phyloP scores from a whole-genome alignment of 768 basidiomycete genomes.

The Thelephora ganbajun region DNA sequence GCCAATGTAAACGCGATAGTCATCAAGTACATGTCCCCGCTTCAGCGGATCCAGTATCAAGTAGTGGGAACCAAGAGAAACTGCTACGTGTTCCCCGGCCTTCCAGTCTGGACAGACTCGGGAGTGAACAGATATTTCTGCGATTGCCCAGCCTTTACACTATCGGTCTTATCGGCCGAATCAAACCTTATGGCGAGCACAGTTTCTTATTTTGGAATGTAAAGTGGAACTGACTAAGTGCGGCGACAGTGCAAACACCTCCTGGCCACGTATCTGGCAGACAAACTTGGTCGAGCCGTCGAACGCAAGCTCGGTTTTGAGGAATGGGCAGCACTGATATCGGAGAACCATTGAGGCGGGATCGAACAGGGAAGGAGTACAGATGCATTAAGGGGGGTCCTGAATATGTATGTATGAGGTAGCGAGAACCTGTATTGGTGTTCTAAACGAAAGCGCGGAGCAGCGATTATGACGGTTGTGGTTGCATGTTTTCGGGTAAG shows the following conservation, averaged over 20 bases:
- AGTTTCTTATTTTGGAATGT: background rate
- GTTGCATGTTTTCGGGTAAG: slow-evolving; percentile 41
- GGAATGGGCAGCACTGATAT: slow-evolving; percentile 32
- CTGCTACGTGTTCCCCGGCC: slow-evolving; percentile 40
- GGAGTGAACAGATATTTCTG: slow-evolving; percentile 29
- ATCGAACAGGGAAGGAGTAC: background rate
- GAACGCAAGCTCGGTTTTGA: slow-evolving; percentile 32
- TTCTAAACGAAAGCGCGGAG: background rate
- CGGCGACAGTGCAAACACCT: slow-evolving; percentile 62
- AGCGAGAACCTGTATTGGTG: background rate
- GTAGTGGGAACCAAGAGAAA: slow-evolving; percentile 53
- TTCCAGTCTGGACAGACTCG: slow-evolving; percentile 25
- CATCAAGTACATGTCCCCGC: slow-evolving; percentile 40
- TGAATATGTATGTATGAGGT: background rate
- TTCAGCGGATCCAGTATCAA: slow-evolving; percentile 48
- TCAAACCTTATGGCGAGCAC: slow-evolving; percentile 48
- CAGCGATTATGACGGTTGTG: slow-evolving; percentile 25
- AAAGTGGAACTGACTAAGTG: background rate
- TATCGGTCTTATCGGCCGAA: slow-evolving; percentile 43
- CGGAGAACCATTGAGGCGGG: background rate
- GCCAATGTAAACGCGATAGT: slow-evolving; percentile 24
- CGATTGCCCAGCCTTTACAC: slow-evolving; percentile 62
- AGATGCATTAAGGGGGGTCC: background rate
- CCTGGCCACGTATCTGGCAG: slow-evolving; percentile 49
- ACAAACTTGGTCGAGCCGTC: slow-evolving; percentile 34